Evolutionary conservation across 1,139 yeast species (phyloP).

Genomic region (Candida sanyaensis): DNA sequence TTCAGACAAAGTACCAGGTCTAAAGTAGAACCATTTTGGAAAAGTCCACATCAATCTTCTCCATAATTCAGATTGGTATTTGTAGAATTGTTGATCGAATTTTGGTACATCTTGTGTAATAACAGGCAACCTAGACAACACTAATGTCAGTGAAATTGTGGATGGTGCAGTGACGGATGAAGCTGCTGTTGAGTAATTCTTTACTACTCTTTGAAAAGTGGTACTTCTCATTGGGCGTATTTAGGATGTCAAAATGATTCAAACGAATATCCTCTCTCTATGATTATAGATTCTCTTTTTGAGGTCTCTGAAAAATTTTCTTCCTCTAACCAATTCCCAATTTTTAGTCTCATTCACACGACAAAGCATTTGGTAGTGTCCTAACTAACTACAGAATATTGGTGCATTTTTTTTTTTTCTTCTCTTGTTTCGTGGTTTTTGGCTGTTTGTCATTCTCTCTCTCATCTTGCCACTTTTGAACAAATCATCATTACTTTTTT

Average conservation of each 20-base stretch:
- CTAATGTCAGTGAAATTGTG: constrained; percentile 42
- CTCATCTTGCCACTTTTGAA: background rate
- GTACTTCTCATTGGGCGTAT: background rate
- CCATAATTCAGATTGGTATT: constrained; percentile 85
- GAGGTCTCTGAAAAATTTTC: constrained; percentile 1
- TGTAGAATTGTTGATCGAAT: constrained; percentile 75
- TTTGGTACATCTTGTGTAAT: constrained; percentile 74
- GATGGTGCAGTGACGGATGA: constrained; percentile 9
- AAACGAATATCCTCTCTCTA: too few species aligned
- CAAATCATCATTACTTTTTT: background rate
- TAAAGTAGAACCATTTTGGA: constrained; percentile 90
- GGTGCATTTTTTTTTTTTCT: background rate
- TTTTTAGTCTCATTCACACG: background rate
- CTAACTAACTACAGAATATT: background rate
- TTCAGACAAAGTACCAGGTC: constrained; percentile 87
- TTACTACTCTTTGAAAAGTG: constrained; percentile 1
- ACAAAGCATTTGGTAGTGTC: background rate
- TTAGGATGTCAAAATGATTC: too few species aligned
- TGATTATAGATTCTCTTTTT: background rate
- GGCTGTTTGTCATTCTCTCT: background rate
- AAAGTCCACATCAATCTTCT: constrained; percentile 96
- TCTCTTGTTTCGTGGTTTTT: background rate
- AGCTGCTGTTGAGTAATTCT: constrained; percentile 2
- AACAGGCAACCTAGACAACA: constrained; percentile 81
- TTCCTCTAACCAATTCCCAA: background rate